Base-by-base conservation (phyloP, 345 rosid genomes). In the Dimocarpus longan region DNA sequence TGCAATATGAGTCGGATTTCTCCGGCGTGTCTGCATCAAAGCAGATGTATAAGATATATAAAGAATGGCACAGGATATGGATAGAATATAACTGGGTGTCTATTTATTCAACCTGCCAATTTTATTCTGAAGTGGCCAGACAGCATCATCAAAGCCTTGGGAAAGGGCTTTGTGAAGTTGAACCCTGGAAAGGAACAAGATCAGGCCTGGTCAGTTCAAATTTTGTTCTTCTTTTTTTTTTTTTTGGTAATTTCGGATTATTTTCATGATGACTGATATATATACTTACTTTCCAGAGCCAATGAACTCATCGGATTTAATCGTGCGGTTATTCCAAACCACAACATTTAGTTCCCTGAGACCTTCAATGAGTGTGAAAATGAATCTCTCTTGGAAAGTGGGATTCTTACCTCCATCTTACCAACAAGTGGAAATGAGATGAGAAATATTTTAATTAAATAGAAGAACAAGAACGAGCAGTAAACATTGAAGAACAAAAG, bases 361-460 rank as follows among this genome's bases (percentile, higher is more conserved):
- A 42, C 92, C 92, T 80, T 89, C 92, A 69, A 87, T 79, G 13
- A 87, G 87, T 24, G 88, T 73, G 75, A 87, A 71, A 48, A 78
- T 64, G 75, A 87, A 89, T 80, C 85, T 89, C 80, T 89, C 90
- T 77, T 89, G 89, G 79, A 84, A 89, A 8, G 69, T 79, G 2
- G 90, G 92, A 79, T 89, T 89, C 76, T 73, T 87, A 43, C 88
- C 88, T 68, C 92, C 92, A 78, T 89, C 92, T 78, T 26, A 40
- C 48, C 64, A 59, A 57, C 19, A 16, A 32, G 6, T 10, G 44
- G 40, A 16, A 32, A 74, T 10, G 32, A 52, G 19, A 77, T 60
- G 43, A 32, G 5, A 60, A 9, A 9, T 19, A 7, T 6, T 57
- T 19, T 19, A 57, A 5, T 57, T 6, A 6, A 21, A n/a, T 57